phyloP scores from a whole-genome alignment of 1,139 yeast species.

The Pneumocystis jirovecii region DNA sequence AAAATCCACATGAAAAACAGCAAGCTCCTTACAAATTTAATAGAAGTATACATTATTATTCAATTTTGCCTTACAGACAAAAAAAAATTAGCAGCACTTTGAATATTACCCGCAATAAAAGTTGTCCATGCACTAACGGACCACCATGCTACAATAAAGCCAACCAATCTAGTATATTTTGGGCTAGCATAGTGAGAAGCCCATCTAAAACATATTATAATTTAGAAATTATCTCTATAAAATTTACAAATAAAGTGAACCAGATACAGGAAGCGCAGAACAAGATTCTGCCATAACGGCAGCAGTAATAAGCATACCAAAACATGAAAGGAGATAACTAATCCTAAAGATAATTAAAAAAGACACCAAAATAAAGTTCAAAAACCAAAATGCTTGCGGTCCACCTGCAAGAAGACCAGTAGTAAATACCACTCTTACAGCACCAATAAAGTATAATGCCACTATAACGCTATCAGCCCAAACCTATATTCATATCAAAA shows the following conservation, averaged over 20 bases:
- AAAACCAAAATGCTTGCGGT: conserved; percentile 20
- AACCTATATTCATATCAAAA: background rate
- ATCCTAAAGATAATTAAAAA: conserved; percentile 5
- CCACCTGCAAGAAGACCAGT: conserved; percentile 19
- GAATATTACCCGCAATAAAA: conserved; percentile 18
- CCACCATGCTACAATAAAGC: conserved; percentile 22
- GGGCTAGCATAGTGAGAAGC: conserved; percentile 21
- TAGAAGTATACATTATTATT: background rate
- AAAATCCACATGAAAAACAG: conserved; percentile 17
- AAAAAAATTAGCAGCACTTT: conserved; percentile 18
- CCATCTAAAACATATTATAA: conserved; percentile 13
- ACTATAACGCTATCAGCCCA: conserved; percentile 1
- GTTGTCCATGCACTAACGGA: conserved; percentile 21
- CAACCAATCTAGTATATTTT: conserved; percentile 18
- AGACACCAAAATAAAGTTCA: background rate
- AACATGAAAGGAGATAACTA: conserved; percentile 15
- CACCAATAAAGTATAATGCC: conserved; percentile 18
- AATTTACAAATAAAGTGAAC: conserved; percentile 18
- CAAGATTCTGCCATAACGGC: conserved; percentile 20
- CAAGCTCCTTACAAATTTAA: conserved; percentile 11
- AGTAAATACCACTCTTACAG: conserved; percentile 17
- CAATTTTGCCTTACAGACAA: conserved; percentile 11
- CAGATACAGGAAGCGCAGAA: conserved; percentile 23
- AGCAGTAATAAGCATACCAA: conserved; percentile 19
- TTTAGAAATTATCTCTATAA: background rate